Percentiles rank a stretch among this genome's conserved stretches.
phyloP scores from a whole-genome alignment of 768 basidiomycete species.

The Lepiota brunneoincarnata region DNA sequence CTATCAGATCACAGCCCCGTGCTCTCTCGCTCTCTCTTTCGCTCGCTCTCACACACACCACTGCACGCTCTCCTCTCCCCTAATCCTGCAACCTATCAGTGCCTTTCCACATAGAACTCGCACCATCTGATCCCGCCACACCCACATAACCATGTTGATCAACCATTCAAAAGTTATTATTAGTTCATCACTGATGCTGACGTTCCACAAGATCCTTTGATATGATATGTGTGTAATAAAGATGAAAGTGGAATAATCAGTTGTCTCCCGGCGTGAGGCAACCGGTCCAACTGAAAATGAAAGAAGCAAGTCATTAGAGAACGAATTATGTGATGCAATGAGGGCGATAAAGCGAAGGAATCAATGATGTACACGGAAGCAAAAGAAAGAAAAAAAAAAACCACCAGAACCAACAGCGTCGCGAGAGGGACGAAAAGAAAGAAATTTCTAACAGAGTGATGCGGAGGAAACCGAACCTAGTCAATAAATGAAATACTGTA shows the following conservation, averaged over 20 bases:
- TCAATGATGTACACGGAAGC: slow-evolving; percentile 12
- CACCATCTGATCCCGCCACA: slow-evolving; percentile 8
- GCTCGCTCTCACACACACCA: slow-evolving; percentile 2
- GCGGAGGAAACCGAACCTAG: slow-evolving; percentile 6
- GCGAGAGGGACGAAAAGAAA: background rate
- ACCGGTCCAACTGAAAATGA: slow-evolving; percentile 2
- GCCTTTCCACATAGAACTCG: slow-evolving; percentile 10
- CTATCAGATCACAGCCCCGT: slow-evolving; percentile 15
- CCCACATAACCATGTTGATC: background rate
- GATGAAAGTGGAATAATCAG: slow-evolving; percentile 8
- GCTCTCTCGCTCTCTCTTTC: too few relatives aligned
- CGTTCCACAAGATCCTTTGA: slow-evolving; percentile 11
- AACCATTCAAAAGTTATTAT: slow-evolving; percentile 8
- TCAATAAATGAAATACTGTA: slow-evolving; percentile 11
- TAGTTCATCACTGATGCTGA: slow-evolving; percentile 7
- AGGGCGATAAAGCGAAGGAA: slow-evolving; percentile 12
- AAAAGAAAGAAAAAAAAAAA: slow-evolving; percentile 3
- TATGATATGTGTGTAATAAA: slow-evolving; percentile 9
- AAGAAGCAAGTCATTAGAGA: slow-evolving; percentile 9
- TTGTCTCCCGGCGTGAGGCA: background rate
- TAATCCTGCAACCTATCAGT: background rate
- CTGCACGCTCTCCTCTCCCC: background rate
- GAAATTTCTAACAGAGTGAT: slow-evolving; percentile 13
- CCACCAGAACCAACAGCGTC: slow-evolving; percentile 6
- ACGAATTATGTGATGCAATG: slow-evolving; percentile 11